Conservation (phyloP, 2,329 filamentous ascomycete species). For the Paecilomyces dactylethromorphus region DNA sequence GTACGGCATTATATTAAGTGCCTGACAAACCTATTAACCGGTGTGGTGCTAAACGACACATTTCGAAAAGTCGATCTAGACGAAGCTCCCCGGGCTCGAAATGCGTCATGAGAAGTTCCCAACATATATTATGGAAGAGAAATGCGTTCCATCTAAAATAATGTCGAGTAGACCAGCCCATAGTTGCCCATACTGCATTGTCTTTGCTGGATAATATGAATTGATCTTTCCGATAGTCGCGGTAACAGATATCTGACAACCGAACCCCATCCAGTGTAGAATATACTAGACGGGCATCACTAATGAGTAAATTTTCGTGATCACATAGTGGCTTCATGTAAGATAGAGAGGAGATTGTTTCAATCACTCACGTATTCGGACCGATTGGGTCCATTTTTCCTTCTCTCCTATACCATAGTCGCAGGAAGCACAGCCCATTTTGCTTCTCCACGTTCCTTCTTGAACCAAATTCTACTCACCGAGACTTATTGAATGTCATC, state of each 20-base stretch:
- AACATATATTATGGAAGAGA: not conserved
- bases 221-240: not conserved
- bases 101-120: not conserved
- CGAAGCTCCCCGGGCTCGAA: not conserved
- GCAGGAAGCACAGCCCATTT: constrained; percentile 50
- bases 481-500: no score
- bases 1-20: no score
- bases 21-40: not conserved
- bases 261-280: not conserved
- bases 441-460: constrained; percentile 22
- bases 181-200: not conserved
- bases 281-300: not conserved
- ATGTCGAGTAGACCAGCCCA: not conserved
- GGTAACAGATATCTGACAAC: not conserved
- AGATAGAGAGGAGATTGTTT: not conserved
- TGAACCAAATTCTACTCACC: no score
- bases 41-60: not conserved
- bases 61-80: not conserved
- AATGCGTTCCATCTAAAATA: not conserved
- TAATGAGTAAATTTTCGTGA: not conserved
- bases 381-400: not conserved
- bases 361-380: not conserved
- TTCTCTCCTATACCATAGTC: not conserved
- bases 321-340: not conserved
- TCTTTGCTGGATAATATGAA: not conserved